Conservation (phyloP, 306 rosid genomes). For the Canavalia ensiformis region DNA sequence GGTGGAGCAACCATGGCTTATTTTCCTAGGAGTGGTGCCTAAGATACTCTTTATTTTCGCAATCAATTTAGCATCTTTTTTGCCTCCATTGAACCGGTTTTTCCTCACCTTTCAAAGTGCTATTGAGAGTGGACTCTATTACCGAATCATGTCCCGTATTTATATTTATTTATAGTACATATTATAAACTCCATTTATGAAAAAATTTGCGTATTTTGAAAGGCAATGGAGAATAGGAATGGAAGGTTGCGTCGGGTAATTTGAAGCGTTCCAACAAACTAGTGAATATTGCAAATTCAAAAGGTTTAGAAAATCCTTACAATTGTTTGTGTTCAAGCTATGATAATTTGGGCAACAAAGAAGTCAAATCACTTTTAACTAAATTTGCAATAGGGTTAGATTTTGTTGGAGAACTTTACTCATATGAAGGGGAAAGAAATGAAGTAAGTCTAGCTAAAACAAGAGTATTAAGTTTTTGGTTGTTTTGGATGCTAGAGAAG, state of each 20-base stretch:
- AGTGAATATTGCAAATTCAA: neutral
- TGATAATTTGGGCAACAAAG: neutral
- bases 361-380: slow-evolving; percentile 14
- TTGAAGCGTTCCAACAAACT: neutral
- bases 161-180: no score
- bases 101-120: no score
- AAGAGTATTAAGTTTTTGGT: slow-evolving; percentile 27
- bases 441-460: neutral
- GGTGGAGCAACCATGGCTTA: no score
- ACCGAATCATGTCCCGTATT: no score
- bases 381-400: slow-evolving; percentile 24
- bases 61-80: no score
- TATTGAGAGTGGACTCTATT: no score
- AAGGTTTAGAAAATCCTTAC: neutral
- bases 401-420: neutral
- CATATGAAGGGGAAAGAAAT: neutral
- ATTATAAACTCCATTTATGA: no score
- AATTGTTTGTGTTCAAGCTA: slow-evolving; percentile 39
- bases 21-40: no score
- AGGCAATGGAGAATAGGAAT: neutral
- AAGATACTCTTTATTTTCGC: no score
- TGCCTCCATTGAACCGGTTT: no score
- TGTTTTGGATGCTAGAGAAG: neutral
- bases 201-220: neutral
- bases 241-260: neutral